Evolutionary conservation across 345 rosid genomes (phyloP).

Genomic region (Citropsis articulata): DNA sequence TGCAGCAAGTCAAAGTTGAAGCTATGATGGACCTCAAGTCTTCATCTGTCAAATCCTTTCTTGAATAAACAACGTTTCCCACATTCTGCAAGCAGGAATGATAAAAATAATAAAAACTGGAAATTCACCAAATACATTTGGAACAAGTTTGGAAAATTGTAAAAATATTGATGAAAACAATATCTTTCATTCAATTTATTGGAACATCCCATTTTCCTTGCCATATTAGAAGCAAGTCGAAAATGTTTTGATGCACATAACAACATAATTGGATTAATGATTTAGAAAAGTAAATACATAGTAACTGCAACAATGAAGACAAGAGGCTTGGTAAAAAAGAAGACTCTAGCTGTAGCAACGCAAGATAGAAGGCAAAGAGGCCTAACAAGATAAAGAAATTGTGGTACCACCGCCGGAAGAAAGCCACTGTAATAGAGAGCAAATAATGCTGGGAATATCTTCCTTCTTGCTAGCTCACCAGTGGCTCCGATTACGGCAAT

Average conservation of each 20-base stretch:
- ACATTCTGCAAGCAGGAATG: conserved; percentile 42
- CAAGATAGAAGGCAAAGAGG: background rate
- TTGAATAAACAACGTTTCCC: conserved; percentile 71
- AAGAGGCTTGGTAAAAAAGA: background rate
- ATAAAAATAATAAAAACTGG: conserved; percentile 5
- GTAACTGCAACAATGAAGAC: background rate
- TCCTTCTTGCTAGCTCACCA: conserved; percentile 63
- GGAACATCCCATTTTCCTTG: too few relatives aligned
- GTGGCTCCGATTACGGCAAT: conserved; percentile 81
- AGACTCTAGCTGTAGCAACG: background rate
- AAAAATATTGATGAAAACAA: too few relatives aligned
- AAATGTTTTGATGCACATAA: too few relatives aligned
- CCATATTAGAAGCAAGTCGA: too few relatives aligned
- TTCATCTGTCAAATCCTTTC: conserved; percentile 66
- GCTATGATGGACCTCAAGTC: conserved; percentile 71
- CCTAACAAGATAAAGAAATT: background rate
- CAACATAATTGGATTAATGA: background rate
- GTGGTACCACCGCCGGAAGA: conserved; percentile 63
- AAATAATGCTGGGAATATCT: conserved; percentile 73
- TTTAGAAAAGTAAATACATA: background rate
- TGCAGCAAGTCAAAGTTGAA: conserved; percentile 66
- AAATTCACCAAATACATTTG: background rate
- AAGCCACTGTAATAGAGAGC: conserved; percentile 77
- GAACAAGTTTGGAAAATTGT: background rate
- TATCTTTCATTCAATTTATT: too few relatives aligned